These are phyloP conservation scores for Candida palmyrensis DNA, from an alignment of 805 yeast genomes.

Conservation along the genomic window DNA sequence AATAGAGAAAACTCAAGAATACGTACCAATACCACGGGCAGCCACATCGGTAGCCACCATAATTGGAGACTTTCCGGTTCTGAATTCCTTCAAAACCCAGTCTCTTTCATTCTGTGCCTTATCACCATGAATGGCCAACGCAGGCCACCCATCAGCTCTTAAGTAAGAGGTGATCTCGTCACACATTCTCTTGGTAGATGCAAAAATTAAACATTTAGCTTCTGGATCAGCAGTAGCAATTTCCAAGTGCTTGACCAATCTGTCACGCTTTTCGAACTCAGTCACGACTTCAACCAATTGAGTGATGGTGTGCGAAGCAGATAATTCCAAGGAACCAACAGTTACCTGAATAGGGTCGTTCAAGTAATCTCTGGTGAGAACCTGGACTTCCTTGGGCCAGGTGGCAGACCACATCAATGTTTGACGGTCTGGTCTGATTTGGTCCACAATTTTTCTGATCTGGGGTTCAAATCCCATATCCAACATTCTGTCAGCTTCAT, in stretches of 20 bases:
- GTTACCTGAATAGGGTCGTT: slow-evolving; percentile 94
- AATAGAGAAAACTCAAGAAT: slow-evolving; percentile 11
- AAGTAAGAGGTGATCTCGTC: slow-evolving; percentile 89
- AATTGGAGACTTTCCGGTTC: slow-evolving; percentile 86
- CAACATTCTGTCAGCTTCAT: slow-evolving; percentile 99
- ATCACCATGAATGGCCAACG: slow-evolving; percentile 98
- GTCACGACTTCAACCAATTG: slow-evolving; percentile 89
- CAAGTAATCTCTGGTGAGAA: slow-evolving; percentile 86
- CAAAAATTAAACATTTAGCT: slow-evolving; percentile 81
- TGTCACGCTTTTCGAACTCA: slow-evolving; percentile 93
- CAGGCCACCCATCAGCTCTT: slow-evolving; percentile 98
- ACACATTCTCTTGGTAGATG: slow-evolving; percentile 97
- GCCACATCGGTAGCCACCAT: slow-evolving; percentile 99
- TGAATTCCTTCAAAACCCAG: slow-evolving; percentile 94
- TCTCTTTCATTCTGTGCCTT: slow-evolving; percentile 97
- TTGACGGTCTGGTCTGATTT: slow-evolving; percentile 99
- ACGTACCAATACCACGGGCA: slow-evolving; percentile 99
- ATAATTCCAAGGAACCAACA: slow-evolving; percentile 89
- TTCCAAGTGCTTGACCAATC: slow-evolving; percentile 77
- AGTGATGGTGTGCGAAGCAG: slow-evolving; percentile 95
- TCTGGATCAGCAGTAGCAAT: slow-evolving; percentile 64
- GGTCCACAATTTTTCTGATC: slow-evolving; percentile 95
- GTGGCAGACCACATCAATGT: slow-evolving; percentile 99
- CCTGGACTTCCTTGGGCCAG: slow-evolving; percentile 98
- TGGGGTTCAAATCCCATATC: slow-evolving; percentile 99